Base-by-base conservation (phyloP, 257 asterid genomes). In the Mitragyna speciosa region DNA sequence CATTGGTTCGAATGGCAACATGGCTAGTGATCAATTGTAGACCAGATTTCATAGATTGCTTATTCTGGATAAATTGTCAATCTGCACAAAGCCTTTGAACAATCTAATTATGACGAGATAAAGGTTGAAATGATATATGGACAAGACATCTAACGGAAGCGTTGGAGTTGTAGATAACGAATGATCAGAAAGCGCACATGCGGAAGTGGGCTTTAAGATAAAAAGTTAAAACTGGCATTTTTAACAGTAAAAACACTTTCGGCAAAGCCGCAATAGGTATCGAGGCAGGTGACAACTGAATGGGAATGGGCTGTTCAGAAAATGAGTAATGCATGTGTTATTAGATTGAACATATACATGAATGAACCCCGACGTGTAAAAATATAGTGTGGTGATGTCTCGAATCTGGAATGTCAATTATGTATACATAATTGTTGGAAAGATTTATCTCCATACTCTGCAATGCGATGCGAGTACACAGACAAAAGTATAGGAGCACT, bases 171-270 rank as follows among this genome's bases (percentile, higher is more conserved):
- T 9, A 63, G 36, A n/a, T 31, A 63, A 63, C 31, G 43, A 73
- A 73, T 73, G 66, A 51, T 31, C 78, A 54, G 68, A 22, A 33
- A 56, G 64, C 33, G 78, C 52, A 36, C 12, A 16, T 4, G 36
- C 22, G 2, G 54, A 39, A 58, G 26, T 39, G 69, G 66, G n/a
- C n/a, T 9, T 5, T 41, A 43, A 76, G 52, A 74, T 74, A 74
- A 56, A 74, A 74, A 33, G 69, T 74, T 22, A 33, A 54, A 33
- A 74, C 54, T 31, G 28, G n/a, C 17, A 28, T 58, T 56, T n/a
- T 28, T 28, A 36, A 58, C 30, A 59, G 33, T 41, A 65, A 36
- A 22, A 58, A 41, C 49, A 41, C 79, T 75, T 75, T 75, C 79
- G 70, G 79, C 70, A 75, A 41, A 33, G 54, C 26, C 17, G 9